Base-by-base conservation (phyloP, 1,284 basidiomycete genomes). In the Ceratobasidium sp. region DNA sequence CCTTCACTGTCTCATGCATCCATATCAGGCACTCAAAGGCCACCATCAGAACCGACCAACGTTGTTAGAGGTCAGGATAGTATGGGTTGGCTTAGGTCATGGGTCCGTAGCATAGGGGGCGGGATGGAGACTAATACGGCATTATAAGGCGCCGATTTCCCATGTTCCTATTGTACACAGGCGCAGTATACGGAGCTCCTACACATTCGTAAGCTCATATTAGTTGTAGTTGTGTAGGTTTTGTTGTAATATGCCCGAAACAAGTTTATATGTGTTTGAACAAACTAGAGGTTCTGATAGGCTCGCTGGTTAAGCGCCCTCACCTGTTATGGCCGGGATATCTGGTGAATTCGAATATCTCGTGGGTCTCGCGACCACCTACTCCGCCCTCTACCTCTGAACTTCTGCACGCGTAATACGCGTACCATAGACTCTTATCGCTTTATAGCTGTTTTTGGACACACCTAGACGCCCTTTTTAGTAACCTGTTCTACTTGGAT, bases 61-160 rank as follows among this genome's bases (percentile, higher is more conserved):
- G 15, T 61, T 52, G 46, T 75, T 38, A 64, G 50, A 52, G 52
- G 66, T 20, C 65, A 46, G n/a, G 44, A 69, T 42, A 67, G 70
- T 33, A 73, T 75, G 52, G 70, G 70, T 17, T 73, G 76, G 38
- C 59, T 77, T 64, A 56, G 78, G 38, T 71, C 66, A 44, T 79
- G 78, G 78, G 67, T 74, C 61, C 61, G 71, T 23, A 77, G 56
- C 23, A 52, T 77, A n/a, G 62, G 77, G 23, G 76, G 77, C 50
- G 78, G 61, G 4, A 33, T 77, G 40, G 59, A 77, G 67, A 69
- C 78, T 26, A 77, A 79, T 46, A 26, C 69, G 13, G 69, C 68
- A 44, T 54, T 79, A 64, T 65, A 33, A 76, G 44, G n/a, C 4
- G 33, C 33, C 33, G 33, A 33, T 33, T 33, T 33, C 56, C 56